These are phyloP conservation scores for Nicotiana knightiana DNA, from an alignment of 257 asterid genomes.

Conservation along the genomic window DNA sequence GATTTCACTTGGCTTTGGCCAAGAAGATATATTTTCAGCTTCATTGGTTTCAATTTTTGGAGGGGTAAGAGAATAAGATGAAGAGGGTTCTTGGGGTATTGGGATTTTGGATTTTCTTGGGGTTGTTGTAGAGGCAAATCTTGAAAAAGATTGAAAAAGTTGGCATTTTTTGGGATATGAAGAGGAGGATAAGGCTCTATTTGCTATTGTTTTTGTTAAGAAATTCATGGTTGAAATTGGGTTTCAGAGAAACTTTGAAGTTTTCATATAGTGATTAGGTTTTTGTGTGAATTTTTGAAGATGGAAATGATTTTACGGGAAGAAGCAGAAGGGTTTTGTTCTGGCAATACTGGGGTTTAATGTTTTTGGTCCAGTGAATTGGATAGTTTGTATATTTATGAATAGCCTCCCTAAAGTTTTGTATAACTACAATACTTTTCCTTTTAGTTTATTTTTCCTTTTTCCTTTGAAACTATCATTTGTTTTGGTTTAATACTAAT, in stretches of 20 bases:
- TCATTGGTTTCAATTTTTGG: conserved; percentile 26
- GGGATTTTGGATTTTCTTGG: conserved; percentile 4
- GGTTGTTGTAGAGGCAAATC: conserved; percentile 30
- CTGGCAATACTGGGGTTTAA: background rate
- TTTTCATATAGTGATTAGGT: background rate
- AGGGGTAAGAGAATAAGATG: conserved; percentile 13
- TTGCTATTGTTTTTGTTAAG: conserved; percentile 32
- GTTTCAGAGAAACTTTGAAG: background rate
- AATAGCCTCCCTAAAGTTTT: background rate
- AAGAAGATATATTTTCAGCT: conserved; percentile 22
- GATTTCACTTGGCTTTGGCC: conserved; percentile 67
- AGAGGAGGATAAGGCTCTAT: conserved; percentile 21
- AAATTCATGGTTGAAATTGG: conserved; percentile 39
- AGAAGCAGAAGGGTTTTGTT: background rate
- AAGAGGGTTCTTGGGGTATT: conserved; percentile 16
- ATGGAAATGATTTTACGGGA: background rate
- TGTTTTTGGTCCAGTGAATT: background rate
- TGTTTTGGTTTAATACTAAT: too few relatives aligned
- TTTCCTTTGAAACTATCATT: background rate
- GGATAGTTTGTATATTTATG: background rate
- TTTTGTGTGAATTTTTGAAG: background rate
- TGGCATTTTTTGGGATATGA: conserved; percentile 12
- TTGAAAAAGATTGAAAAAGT: conserved; percentile 18
- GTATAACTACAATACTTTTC: background rate
- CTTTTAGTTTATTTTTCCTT: background rate